Conservation (phyloP, 257 asterid species). For the Sherardia arvensis region DNA sequence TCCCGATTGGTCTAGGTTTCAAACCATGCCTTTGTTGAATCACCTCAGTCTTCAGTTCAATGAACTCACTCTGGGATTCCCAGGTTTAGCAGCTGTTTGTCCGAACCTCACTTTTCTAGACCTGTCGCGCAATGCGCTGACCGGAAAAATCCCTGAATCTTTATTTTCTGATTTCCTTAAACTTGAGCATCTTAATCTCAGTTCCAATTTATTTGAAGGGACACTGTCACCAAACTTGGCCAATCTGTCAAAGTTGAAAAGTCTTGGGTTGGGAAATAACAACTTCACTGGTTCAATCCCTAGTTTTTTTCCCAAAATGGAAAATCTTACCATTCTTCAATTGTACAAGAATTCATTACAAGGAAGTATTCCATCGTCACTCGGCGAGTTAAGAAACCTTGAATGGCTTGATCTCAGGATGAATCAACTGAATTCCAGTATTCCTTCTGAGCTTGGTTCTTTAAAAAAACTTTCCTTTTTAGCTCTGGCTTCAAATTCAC, state of each 20-base stretch:
- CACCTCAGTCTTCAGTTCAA: constrained; percentile 39
- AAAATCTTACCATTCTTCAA: neutral
- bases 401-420: constrained; percentile 9
- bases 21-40: constrained; percentile 35
- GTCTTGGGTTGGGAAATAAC: neutral
- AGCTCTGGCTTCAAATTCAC: neutral
- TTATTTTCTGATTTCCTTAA: constrained; percentile 34
- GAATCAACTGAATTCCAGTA: constrained; percentile 21
- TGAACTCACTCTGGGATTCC: constrained; percentile 40
- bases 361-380: constrained; percentile 27
- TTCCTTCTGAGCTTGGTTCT: constrained; percentile 30
- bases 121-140: constrained; percentile 40
- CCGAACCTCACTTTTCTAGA: constrained; percentile 52
- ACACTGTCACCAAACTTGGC: neutral
- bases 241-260: neutral
- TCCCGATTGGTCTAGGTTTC: constrained; percentile 57
- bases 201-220: neutral
- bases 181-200: constrained; percentile 34
- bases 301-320: neutral
- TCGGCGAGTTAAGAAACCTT: constrained; percentile 5
- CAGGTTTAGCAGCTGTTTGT: constrained; percentile 45
- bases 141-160: constrained; percentile 51
- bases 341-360: constrained; percentile 36
- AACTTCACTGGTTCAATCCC: neutral
- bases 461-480: constrained; percentile 23